Conservation (phyloP, 768 basidiomycete genomes). For the Russula lepida region DNA sequence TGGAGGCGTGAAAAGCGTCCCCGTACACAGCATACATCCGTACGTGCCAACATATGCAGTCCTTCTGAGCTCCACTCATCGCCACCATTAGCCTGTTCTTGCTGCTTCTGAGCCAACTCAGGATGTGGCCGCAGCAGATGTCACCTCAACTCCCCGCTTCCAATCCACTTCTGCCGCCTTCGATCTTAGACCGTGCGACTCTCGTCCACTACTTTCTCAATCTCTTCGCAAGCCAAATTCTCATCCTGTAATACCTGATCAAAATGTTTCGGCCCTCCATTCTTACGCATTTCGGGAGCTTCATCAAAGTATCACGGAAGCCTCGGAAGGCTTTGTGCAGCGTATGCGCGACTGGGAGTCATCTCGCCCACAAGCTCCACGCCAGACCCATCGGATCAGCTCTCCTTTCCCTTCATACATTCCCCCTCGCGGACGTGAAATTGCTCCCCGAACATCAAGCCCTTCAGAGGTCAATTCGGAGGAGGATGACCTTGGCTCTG, state of each 20-base stretch:
- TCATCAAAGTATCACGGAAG: slow-evolving; percentile 50
- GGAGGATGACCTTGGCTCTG: slow-evolving; percentile 22
- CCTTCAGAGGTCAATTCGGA: slow-evolving; percentile 21
- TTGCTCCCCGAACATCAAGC: slow-evolving; percentile 16
- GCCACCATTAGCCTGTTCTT: slow-evolving; percentile 1
- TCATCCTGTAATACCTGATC: slow-evolving; percentile 4
- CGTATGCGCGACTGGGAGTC: slow-evolving; percentile 70
- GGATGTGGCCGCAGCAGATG: not conserved
- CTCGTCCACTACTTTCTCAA: slow-evolving; percentile 6
- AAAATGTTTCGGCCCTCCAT: slow-evolving; percentile 40
- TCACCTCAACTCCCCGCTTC: slow-evolving; percentile 16
- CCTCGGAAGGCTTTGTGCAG: slow-evolving; percentile 57
- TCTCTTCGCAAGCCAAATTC: not conserved
- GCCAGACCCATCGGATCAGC: slow-evolving; percentile 33
- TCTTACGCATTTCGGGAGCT: slow-evolving; percentile 62
- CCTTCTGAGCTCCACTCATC: slow-evolving; percentile 1
- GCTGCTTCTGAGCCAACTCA: not conserved
- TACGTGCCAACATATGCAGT: slow-evolving; percentile 26
- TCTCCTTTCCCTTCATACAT: slow-evolving; percentile 15
- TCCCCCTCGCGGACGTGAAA: slow-evolving; percentile 6
- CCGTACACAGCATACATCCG: slow-evolving; percentile 37
- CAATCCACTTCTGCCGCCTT: slow-evolving; percentile 29
- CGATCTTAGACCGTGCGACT: slow-evolving; percentile 22
- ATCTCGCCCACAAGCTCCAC: slow-evolving; percentile 34
- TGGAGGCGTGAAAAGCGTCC: slow-evolving; percentile 50